phyloP scores from a whole-genome alignment of 2,329 filamentous ascomycete species.

The Colletotrichum sp. region DNA sequence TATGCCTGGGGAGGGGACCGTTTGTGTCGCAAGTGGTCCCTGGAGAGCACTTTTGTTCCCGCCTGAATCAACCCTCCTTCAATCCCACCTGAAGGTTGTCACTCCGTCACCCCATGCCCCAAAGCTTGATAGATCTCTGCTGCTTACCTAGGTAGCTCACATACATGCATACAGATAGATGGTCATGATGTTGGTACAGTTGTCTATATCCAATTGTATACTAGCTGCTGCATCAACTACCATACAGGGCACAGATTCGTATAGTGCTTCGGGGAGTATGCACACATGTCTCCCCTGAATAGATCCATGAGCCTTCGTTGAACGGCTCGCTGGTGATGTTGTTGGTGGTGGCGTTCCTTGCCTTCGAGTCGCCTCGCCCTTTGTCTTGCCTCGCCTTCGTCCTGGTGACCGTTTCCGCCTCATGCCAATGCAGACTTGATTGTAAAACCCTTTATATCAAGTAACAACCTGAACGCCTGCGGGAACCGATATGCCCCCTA shows the following conservation, averaged over 20 bases:
- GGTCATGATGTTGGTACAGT: not conserved
- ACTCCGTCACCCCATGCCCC: not conserved
- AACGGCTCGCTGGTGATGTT: not conserved
- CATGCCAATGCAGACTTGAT: not conserved
- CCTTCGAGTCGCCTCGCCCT: not conserved
- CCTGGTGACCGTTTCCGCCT: not conserved
- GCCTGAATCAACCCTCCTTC: not conserved
- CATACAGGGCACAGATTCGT: conserved; percentile 1
- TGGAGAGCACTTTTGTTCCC: conserved; percentile 9
- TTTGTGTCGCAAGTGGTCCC: conserved; percentile 16
- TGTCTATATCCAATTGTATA: conserved; percentile 8
- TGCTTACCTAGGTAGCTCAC: not conserved
- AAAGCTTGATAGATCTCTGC: not conserved
- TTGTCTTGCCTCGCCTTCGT: not conserved
- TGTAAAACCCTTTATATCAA: not conserved
- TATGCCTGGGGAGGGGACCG: not conserved
- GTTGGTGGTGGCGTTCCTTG: not conserved
- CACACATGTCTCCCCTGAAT: not conserved
- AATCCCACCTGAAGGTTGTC: not conserved
- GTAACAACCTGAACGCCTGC: conserved; percentile 8
- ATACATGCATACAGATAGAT: not conserved
- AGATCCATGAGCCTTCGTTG: not conserved
- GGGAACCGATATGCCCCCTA: not conserved
- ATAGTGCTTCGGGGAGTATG: not conserved
- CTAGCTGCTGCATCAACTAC: not conserved